Percentiles rank a stretch among this genome's conserved stretches.
Evolutionary conservation across 257 asterid species (phyloP).

Genomic region (Plantago major): DNA sequence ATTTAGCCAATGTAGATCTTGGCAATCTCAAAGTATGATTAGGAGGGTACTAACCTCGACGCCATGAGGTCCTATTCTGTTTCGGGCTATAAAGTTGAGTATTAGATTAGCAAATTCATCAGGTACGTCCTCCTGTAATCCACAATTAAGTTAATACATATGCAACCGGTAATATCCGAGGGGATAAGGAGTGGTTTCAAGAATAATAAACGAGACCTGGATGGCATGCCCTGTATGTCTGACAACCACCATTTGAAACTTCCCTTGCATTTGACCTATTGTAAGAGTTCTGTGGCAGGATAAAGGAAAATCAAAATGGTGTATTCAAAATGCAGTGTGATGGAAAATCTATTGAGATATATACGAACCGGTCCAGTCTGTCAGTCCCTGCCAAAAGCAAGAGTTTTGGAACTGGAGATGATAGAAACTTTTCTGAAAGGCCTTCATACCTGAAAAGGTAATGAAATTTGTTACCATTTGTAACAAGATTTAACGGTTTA

Average conservation of each 20-base stretch:
- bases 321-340: background rate
- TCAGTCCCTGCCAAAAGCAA: conserved; percentile 98
- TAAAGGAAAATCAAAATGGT: conserved; percentile 12
- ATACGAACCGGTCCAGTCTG: conserved; percentile 82
- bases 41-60: conserved; percentile 55
- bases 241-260: conserved; percentile 93
- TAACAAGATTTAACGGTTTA: conserved; percentile 1
- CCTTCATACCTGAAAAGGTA: conserved; percentile 86
- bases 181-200: background rate
- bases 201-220: conserved; percentile 47
- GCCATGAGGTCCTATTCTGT: conserved; percentile 76
- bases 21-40: background rate
- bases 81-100: conserved; percentile 69
- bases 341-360: conserved; percentile 7
- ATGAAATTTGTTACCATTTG: conserved; percentile 3
- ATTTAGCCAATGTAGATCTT: background rate
- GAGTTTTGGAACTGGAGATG: conserved; percentile 83
- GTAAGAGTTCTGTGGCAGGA: conserved; percentile 69
- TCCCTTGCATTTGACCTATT: conserved; percentile 98
- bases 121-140: conserved; percentile 83
- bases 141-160: conserved; percentile 18
- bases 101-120: conserved; percentile 71
- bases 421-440: conserved; percentile 81
- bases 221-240: conserved; percentile 96
- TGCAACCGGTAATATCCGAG: conserved; percentile 9